phyloP scores from a whole-genome alignment of 2,329 filamentous ascomycete species.

The Eutypella sp. region DNA sequence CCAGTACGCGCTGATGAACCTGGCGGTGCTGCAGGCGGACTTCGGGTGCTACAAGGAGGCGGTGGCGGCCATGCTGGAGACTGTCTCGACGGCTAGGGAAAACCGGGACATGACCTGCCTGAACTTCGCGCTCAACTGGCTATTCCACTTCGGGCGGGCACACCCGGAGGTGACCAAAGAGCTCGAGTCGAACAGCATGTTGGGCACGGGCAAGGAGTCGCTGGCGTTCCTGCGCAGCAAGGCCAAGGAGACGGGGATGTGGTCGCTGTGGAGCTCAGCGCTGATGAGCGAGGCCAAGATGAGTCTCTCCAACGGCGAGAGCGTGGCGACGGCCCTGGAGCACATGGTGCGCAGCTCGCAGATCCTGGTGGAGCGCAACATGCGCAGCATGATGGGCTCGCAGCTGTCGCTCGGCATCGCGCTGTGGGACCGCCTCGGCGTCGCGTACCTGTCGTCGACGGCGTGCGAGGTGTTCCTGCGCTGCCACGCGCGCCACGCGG shows the following conservation, averaged over 20 bases:
- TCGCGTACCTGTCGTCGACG: constrained; percentile 48
- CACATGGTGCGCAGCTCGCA: constrained; percentile 78
- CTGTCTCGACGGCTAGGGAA: constrained; percentile 88
- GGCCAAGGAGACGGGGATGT: constrained; percentile 81
- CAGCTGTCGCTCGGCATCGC: constrained; percentile 69
- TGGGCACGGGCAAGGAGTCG: constrained; percentile 75
- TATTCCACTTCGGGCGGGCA: constrained; percentile 88
- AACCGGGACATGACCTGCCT: constrained; percentile 88
- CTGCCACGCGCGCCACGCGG: constrained; percentile 56
- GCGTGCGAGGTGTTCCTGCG: constrained; percentile 70
- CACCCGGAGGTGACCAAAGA: constrained; percentile 71
- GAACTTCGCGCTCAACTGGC: constrained; percentile 93
- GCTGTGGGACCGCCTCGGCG: constrained; percentile 71
- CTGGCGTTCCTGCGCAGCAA: constrained; percentile 80
- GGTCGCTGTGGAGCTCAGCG: constrained; percentile 76
- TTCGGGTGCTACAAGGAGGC: constrained; percentile 90
- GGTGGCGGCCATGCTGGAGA: constrained; percentile 90
- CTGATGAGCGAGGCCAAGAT: constrained; percentile 82
- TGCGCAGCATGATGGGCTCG: constrained; percentile 67
- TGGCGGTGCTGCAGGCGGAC: constrained; percentile 89
- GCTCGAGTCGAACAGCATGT: constrained; percentile 65
- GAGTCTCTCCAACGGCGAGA: constrained; percentile 65
- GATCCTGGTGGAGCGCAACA: constrained; percentile 70
- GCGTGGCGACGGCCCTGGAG: constrained; percentile 62
- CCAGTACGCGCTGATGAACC: constrained; percentile 89